A percentile compares a stretch with the other conserved stretches of the same genome.
These are phyloP conservation scores for Mariannaea sp. DNA, from an alignment of 2,329 filamentous ascomycete genomes.

Conservation along the genomic window DNA sequence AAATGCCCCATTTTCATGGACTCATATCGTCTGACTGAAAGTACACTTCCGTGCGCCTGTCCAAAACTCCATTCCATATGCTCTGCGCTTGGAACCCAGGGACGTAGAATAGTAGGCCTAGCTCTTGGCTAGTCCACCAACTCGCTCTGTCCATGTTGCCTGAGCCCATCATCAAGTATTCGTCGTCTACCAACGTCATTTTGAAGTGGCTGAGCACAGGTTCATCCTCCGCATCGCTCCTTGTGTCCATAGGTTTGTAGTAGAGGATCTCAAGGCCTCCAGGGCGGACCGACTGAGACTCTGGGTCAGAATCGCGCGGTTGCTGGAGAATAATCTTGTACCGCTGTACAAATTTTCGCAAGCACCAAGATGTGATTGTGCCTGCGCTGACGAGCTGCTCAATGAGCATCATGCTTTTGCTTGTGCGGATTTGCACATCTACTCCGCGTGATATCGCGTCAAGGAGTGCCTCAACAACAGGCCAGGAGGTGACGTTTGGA, in stretches of 20 bases:
- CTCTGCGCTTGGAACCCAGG: slow-evolving; percentile 43
- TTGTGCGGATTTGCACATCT: slow-evolving; percentile 69
- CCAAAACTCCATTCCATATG: slow-evolving; percentile 48
- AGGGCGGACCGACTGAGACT: slow-evolving; percentile 47
- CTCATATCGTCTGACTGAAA: slow-evolving; percentile 33
- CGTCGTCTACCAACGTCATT: slow-evolving; percentile 72
- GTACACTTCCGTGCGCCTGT: slow-evolving; percentile 43
- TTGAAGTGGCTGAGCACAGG: slow-evolving; percentile 80
- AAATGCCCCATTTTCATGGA: background rate
- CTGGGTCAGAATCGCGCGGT: slow-evolving; percentile 39
- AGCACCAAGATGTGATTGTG: slow-evolving; percentile 70
- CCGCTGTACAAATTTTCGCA: slow-evolving; percentile 61
- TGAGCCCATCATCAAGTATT: slow-evolving; percentile 72
- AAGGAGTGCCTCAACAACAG: slow-evolving; percentile 66
- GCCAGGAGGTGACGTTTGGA: slow-evolving; percentile 74
- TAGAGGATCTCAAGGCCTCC: slow-evolving; percentile 64
- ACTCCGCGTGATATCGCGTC: slow-evolving; percentile 68
- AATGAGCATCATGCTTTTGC: slow-evolving; percentile 71
- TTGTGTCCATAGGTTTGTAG: slow-evolving; percentile 51
- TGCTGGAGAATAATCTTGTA: slow-evolving; percentile 48
- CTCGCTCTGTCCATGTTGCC: slow-evolving; percentile 86
- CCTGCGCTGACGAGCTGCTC: slow-evolving; percentile 83
- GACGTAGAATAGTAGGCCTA: slow-evolving; percentile 67
- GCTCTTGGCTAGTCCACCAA: slow-evolving; percentile 85
- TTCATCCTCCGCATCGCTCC: slow-evolving; percentile 50